These are phyloP conservation scores for Trichomonascus vanleenenianus DNA, from an alignment of 805 yeast species.

Conservation along the genomic window DNA sequence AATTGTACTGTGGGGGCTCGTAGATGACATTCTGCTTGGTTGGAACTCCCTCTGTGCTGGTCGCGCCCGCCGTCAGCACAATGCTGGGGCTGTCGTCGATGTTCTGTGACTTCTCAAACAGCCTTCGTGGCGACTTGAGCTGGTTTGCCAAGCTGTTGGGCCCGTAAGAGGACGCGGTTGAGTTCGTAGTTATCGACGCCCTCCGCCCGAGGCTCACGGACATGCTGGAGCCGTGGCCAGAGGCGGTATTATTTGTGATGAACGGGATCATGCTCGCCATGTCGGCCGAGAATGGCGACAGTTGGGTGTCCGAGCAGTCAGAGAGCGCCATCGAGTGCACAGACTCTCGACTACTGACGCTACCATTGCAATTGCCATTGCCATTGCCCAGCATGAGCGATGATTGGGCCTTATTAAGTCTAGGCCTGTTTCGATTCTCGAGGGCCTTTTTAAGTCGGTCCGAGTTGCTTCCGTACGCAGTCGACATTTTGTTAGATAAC, in stretches of 20 bases:
- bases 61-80: neutral
- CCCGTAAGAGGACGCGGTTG: neutral
- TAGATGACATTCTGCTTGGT: neutral
- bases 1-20: neutral
- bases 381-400: neutral
- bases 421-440: constrained; percentile 3
- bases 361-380: neutral
- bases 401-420: neutral
- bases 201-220: neutral
- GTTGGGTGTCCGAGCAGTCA: neutral
- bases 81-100: neutral
- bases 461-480: constrained; percentile 6
- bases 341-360: neutral
- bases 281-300: neutral
- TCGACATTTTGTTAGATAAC: constrained; percentile 1
- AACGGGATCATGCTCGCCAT: constrained; percentile 1
- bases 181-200: neutral
- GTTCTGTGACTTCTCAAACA: constrained; percentile 2
- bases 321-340: neutral
- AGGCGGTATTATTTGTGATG: neutral
- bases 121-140: constrained; percentile 4
- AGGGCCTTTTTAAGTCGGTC: constrained; percentile 9
- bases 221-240: neutral
- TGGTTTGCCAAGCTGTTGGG: neutral
- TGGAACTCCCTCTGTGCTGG: neutral